Evolutionary conservation across 495 filamentous ascomycete genomes (phyloP), one percentile per base, ranked within the genome.

Genomic region (Extremus antarcticus): DNA sequence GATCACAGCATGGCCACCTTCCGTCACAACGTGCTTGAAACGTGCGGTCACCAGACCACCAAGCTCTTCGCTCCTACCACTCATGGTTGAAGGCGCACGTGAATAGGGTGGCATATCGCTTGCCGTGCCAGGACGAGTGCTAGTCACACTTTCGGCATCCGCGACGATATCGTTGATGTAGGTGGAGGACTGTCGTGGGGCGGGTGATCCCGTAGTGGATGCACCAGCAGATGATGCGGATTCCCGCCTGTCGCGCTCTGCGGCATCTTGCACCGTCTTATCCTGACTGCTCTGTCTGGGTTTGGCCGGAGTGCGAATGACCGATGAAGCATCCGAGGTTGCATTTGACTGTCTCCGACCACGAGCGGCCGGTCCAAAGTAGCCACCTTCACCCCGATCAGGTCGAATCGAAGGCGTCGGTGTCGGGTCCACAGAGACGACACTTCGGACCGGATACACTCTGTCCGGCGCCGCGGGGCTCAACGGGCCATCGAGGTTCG

Each of bases 391-490:
- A 8, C 46, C 16, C 58, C 19, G 40, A 53, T 45, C 60, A 10
- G 45, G 25, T 7, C 59, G 58, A 20, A 55, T 43, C 8, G 63
- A 58, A 21, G 69, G 75, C 8, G 75, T 70, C 23, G 71, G 62
- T 2, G 70, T 65, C 38, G 83, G 77, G 58, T 86, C 82, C 24
- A 94, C 83, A 10, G 82, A 86, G 22, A 94, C 78, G 23, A 87
- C 82, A 13, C 85, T 90, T 35, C 85, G 79, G n/a, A 94, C 85
- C 13, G 88, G 88, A 54, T 89, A 94, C 20, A 94, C 84, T 23
- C 85, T 77, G 61, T 91, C 86, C 9, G 74, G 68, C 17, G 66
- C 65, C 41, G 71, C 71, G 22, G 72, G 71, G 35, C 70, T 74
- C 43, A 78, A 65, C 25, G 56, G 55, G 7, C 57, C 61, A 11